Percentiles rank a stretch among this genome's conserved stretches.
These are phyloP conservation scores for Saturnispora gosingensis DNA, from an alignment of 805 yeast species.

Conservation along the genomic window DNA sequence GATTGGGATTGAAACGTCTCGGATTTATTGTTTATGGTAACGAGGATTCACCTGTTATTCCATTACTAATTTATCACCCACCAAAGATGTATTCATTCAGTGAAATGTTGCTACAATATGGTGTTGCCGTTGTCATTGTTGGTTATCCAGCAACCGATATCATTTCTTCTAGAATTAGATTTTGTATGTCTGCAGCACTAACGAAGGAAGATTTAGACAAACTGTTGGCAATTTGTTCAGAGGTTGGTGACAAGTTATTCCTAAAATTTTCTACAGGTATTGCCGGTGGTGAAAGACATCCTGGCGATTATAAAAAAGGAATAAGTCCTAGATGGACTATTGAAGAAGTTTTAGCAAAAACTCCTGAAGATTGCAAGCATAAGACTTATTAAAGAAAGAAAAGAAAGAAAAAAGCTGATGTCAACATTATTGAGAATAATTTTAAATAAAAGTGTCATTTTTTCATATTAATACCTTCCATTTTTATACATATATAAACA, in stretches of 20 bases:
- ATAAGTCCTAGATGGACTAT: slow-evolving; percentile 65
- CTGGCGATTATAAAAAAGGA: slow-evolving; percentile 47
- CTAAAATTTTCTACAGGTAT: slow-evolving; percentile 72
- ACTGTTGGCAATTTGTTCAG: slow-evolving; percentile 58
- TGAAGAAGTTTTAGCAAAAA: slow-evolving; percentile 64
- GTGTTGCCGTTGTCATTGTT: slow-evolving; percentile 90
- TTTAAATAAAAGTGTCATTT: neutral
- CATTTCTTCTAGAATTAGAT: slow-evolving; percentile 79
- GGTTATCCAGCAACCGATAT: slow-evolving; percentile 98
- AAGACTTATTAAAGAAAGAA: slow-evolving; percentile 15
- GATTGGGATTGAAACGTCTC: slow-evolving; percentile 81
- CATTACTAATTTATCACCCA: slow-evolving; percentile 79
- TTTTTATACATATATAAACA: neutral
- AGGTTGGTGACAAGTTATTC: slow-evolving; percentile 66
- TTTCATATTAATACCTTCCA: neutral
- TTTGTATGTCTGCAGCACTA: slow-evolving; percentile 85
- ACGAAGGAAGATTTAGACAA: slow-evolving; percentile 91
- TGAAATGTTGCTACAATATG: slow-evolving; percentile 65
- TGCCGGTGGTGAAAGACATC: slow-evolving; percentile 49
- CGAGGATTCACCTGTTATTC: slow-evolving; percentile 95
- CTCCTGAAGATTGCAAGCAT: slow-evolving; percentile 52
- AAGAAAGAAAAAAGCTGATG: neutral
- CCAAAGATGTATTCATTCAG: slow-evolving; percentile 92
- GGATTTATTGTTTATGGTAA: slow-evolving; percentile 94
- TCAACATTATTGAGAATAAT: neutral